phyloP scores from a whole-genome alignment of 2,329 filamentous ascomycete genomes.

The Diaporthe helianthi region DNA sequence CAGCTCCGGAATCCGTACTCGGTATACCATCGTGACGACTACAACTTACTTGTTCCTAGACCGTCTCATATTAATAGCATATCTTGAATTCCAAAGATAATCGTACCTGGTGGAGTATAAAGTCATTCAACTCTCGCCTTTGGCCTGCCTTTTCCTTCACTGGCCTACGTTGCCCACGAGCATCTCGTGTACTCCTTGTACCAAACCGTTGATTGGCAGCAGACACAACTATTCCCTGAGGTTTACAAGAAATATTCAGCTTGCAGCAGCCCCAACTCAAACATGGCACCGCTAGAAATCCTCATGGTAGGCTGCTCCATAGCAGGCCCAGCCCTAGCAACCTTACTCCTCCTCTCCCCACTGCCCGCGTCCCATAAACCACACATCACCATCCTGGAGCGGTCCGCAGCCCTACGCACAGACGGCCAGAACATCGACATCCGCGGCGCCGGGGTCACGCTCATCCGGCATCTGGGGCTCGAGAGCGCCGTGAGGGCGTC shows the following conservation, averaged over 20 bases:
- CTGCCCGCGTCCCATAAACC: constrained; percentile 37
- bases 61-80: background rate
- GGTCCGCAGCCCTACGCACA: constrained; percentile 45
- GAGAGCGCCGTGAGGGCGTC: constrained; percentile 44
- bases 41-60: background rate
- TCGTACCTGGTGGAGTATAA: background rate
- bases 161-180: too few species aligned
- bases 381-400: constrained; percentile 52
- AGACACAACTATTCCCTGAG: too few species aligned
- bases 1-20: background rate
- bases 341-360: constrained; percentile 47
- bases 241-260: background rate
- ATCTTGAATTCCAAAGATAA: background rate
- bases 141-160: background rate
- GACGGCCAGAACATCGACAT: constrained; percentile 55
- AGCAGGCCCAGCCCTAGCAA: constrained; percentile 50
- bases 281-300: constrained; percentile 43
- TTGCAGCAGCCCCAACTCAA: background rate
- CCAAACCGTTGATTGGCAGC: too few species aligned
- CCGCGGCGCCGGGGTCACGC: constrained; percentile 48
- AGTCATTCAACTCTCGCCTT: background rate
- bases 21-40: background rate
- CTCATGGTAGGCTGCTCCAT: constrained; percentile 50
- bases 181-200: background rate
- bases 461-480: constrained; percentile 50